Evolutionary conservation across 345 rosid species (phyloP).

Genomic region (Anacardium occidentale): DNA sequence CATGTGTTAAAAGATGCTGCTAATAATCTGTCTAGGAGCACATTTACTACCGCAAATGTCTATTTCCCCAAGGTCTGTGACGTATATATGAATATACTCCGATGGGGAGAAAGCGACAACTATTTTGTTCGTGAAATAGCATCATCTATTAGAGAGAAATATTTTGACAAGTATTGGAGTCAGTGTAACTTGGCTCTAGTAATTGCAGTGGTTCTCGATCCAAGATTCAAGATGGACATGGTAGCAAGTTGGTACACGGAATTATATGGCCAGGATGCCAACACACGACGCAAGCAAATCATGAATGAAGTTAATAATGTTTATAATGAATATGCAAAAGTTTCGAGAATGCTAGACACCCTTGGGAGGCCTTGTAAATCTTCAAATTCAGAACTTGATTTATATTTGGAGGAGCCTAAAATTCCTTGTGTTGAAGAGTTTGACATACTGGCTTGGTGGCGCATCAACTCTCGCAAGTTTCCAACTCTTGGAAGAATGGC

Average conservation of each 20-base stretch:
- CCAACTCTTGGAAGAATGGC: slow-evolving; percentile 17
- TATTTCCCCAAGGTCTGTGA: neutral
- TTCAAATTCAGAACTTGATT: neutral
- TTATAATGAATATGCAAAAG: neutral
- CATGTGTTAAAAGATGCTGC: too few species aligned
- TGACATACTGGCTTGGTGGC: slow-evolving; percentile 23
- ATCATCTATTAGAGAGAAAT: too few species aligned
- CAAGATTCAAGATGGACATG: neutral
- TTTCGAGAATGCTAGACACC: neutral
- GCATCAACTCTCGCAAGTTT: neutral
- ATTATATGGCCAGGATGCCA: neutral
- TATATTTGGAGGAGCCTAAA: neutral
- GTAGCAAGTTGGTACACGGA: neutral
- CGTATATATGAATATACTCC: neutral
- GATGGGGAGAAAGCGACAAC: neutral
- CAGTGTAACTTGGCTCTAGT: neutral
- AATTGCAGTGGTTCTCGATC: neutral
- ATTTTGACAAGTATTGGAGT: neutral
- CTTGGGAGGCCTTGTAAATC: neutral
- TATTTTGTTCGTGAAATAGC: too few species aligned
- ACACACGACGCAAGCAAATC: neutral
- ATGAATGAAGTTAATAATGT: neutral
- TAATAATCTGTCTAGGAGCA: neutral
- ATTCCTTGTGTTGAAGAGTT: neutral
- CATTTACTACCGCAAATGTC: neutral